Base-by-base conservation (phyloP, 2,329 filamentous ascomycete species). In the Cladosporium sp. region DNA sequence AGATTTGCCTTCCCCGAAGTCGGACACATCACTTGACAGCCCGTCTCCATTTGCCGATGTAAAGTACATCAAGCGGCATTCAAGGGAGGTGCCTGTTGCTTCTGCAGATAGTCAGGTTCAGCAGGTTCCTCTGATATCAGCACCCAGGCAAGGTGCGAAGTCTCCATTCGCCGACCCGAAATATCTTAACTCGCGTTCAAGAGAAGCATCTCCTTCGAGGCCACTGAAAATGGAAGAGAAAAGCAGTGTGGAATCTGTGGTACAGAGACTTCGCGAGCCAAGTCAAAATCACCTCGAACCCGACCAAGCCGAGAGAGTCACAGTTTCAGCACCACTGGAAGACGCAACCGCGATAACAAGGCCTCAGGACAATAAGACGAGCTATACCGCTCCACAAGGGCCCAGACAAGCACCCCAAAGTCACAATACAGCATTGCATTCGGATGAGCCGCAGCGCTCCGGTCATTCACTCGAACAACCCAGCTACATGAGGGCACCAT, bases 1-100 rank as follows among this genome's bases (percentile, higher is more conserved):
- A 7, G 48, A 50, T 18, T 35, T 33, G 1, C 48, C 48, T 7
- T 50, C 48, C 9, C 48, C 48, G 8, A 22, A 42, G 18, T 49
- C 46, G 14, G 38, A 28, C 7, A 18, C 32, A 2, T 57, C 59
- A 7, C 53, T 48, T 9, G 46, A 45, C 16, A 54, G 55, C 10
- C 53, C 52, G 3, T 55, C 49, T 14, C 61, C 60, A 6, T 64
- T 64, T 44, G 59, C 55, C 11, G 63, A 66, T 46, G 59, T 56
- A 4, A 65, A 61, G 43, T 64, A 65, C 44, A 57, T 57, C 14
- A 62, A 59, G 50, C 60, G 60, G 7, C 58, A 58, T 40, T 61
- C 61, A 10, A 49, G 52, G 42, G 62, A 64, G 10, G 48, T 46
- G 4, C 45, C 55, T n/a, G 52, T 49, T 14, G 54, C 1, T 28